These are phyloP conservation scores for Suillus paluster DNA, from an alignment of 768 basidiomycete genomes.

Conservation along the genomic window DNA sequence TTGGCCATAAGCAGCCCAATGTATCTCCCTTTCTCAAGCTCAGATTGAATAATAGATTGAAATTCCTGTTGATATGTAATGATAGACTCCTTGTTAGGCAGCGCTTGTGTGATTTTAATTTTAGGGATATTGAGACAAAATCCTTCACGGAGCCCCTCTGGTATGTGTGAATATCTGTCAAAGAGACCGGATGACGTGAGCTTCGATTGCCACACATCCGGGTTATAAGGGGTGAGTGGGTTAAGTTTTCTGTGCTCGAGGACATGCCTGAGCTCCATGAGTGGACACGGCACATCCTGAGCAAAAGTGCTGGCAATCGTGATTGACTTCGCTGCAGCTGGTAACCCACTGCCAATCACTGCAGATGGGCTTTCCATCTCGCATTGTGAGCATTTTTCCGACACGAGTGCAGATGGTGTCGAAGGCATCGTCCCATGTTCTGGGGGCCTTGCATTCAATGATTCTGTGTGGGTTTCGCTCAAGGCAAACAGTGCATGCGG, in stretches of 20 bases:
- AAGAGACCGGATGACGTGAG: not conserved
- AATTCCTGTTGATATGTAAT: constrained; percentile 3
- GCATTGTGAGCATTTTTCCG: constrained; percentile 10
- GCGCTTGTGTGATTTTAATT: constrained; percentile 2
- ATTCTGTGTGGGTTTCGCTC: constrained; percentile 33
- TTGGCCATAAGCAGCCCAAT: constrained; percentile 7
- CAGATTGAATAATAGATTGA: not conserved
- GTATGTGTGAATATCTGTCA: not conserved
- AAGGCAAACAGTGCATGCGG: constrained; percentile 40
- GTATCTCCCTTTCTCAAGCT: constrained; percentile 13
- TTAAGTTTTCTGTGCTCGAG: constrained; percentile 11
- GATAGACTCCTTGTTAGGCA: constrained; percentile 16
- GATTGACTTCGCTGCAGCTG: constrained; percentile 1
- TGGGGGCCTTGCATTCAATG: constrained; percentile 18
- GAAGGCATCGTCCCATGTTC: constrained; percentile 27
- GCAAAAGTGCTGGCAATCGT: constrained; percentile 14
- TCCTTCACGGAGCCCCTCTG: not conserved
- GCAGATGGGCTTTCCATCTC: constrained; percentile 24
- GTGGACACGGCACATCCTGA: constrained; percentile 9
- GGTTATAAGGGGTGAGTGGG: constrained; percentile 10
- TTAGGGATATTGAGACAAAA: constrained; percentile 16
- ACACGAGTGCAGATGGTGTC: constrained; percentile 23
- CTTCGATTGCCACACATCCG: constrained; percentile 12
- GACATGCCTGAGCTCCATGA: constrained; percentile 15
- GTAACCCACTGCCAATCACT: constrained; percentile 8